Evolutionary conservation across 208 protist species (phyloP).

Genomic region (Naegleria gruberi): DNA sequence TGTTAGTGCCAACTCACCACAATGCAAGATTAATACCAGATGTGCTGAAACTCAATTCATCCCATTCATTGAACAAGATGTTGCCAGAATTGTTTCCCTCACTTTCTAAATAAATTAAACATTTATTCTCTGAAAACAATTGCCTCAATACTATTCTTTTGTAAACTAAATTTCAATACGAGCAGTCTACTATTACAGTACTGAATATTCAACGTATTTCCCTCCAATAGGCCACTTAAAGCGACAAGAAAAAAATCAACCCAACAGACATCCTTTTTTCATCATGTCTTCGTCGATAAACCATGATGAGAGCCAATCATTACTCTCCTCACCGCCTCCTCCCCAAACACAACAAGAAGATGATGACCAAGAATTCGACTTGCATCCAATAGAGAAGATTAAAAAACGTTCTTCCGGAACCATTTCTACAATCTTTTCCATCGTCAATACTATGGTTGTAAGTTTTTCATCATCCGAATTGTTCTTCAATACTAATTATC

Average conservation of each 20-base stretch:
- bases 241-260: not conserved
- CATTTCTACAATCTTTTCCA: not conserved
- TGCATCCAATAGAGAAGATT: not conserved
- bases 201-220: no score
- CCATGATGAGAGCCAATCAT: not conserved
- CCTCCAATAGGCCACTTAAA: no score
- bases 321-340: not conserved
- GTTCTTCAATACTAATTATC: no score
- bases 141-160: no score
- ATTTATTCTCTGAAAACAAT: not conserved
- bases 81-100: not conserved
- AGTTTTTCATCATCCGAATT: no score
- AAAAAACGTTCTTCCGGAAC: not conserved
- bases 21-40: slow-evolving; percentile 6
- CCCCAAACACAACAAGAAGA: not conserved
- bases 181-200: no score
- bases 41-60: slow-evolving; percentile 4
- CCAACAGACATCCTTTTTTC: not conserved
- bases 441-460: not conserved
- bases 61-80: not conserved
- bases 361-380: not conserved
- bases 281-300: not conserved
- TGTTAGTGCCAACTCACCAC: not conserved
- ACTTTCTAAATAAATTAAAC: not conserved
- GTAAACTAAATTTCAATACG: no score